Evolutionary conservation across 139 green algal genomes (phyloP).

Genomic region (Coccomyxa sp.): DNA sequence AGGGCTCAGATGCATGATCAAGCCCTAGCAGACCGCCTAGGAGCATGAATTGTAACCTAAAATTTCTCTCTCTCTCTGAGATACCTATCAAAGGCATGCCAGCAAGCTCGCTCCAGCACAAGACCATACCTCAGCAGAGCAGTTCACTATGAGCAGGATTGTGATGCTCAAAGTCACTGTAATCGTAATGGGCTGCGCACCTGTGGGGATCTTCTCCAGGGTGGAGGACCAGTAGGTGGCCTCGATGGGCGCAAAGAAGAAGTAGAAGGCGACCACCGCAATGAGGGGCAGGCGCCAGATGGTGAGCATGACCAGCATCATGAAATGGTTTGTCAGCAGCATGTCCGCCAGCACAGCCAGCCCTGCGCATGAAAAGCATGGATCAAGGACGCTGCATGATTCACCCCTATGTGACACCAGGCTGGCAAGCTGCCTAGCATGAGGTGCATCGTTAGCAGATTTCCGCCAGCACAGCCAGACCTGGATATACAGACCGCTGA

Average conservation of each 20-base stretch:
- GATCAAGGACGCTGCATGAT: neutral
- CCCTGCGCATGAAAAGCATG: slow-evolving; percentile 16
- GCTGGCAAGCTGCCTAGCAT: slow-evolving; percentile 11
- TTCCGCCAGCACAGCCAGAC: slow-evolving; percentile 38
- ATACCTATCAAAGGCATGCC: neutral
- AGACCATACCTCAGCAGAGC: neutral
- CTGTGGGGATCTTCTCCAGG: slow-evolving; percentile 37
- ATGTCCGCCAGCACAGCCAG: slow-evolving; percentile 42
- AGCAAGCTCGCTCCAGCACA: neutral
- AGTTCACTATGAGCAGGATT: neutral
- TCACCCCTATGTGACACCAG: neutral
- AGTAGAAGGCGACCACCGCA: slow-evolving; percentile 8
- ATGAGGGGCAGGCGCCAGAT: slow-evolving; percentile 20
- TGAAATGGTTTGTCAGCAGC: slow-evolving; percentile 38
- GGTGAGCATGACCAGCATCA: slow-evolving; percentile 27
- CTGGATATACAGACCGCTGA: slow-evolving; percentile 7
- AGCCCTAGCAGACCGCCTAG: neutral
- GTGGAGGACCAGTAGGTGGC: slow-evolving; percentile 31
- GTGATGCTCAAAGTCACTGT: neutral
- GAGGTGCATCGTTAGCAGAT: slow-evolving; percentile 43
- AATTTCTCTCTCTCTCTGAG: neutral
- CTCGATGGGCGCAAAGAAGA: slow-evolving; percentile 33
- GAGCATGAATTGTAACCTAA: neutral
- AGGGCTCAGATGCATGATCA: too few relatives aligned
- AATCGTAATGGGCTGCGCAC: too few relatives aligned